Percentiles rank a stretch among this genome's conserved stretches.
These are phyloP conservation scores for Viridothelium virens DNA, from an alignment of 495 filamentous ascomycete genomes.

Conservation along the genomic window DNA sequence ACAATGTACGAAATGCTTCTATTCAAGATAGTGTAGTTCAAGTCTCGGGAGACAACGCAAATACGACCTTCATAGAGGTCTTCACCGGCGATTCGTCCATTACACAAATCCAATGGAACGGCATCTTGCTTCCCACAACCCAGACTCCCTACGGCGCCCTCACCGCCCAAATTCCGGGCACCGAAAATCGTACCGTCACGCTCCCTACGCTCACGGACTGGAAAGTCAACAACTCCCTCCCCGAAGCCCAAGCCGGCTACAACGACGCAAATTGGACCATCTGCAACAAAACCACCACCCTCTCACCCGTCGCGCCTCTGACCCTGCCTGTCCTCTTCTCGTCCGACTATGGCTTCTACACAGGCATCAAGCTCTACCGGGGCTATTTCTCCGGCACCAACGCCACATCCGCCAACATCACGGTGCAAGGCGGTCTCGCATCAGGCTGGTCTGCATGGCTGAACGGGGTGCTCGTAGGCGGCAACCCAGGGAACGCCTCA, in stretches of 20 bases:
- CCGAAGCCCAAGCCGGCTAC: conserved; percentile 25
- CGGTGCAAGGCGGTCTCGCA: conserved; percentile 25
- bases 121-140: conserved; percentile 18
- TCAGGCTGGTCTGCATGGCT: conserved; percentile 31
- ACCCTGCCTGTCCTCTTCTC: conserved; percentile 32
- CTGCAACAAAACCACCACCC: conserved; percentile 26
- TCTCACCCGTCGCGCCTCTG: conserved; percentile 26
- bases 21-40: not conserved
- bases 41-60: conserved; percentile 27
- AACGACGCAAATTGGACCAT: conserved; percentile 24
- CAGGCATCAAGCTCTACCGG: conserved; percentile 30
- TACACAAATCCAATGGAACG: conserved; percentile 29
- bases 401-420: conserved; percentile 22
- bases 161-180: conserved; percentile 19
- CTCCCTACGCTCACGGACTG: conserved; percentile 19
- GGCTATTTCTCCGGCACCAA: conserved; percentile 29
- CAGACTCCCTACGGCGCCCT: conserved; percentile 29
- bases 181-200: conserved; percentile 10
- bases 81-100: conserved; percentile 20
- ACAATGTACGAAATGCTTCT: conserved; percentile 19
- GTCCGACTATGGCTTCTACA: conserved; percentile 33
- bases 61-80: conserved; percentile 27
- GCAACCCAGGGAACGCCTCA: conserved; percentile 26
- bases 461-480: conserved; percentile 30
- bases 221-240: conserved; percentile 29